Percentiles rank a stretch among this genome's conserved stretches.
These are phyloP conservation scores for Geotrichum histeridarum DNA, from an alignment of 1,139 yeast genomes.

Conservation along the genomic window DNA sequence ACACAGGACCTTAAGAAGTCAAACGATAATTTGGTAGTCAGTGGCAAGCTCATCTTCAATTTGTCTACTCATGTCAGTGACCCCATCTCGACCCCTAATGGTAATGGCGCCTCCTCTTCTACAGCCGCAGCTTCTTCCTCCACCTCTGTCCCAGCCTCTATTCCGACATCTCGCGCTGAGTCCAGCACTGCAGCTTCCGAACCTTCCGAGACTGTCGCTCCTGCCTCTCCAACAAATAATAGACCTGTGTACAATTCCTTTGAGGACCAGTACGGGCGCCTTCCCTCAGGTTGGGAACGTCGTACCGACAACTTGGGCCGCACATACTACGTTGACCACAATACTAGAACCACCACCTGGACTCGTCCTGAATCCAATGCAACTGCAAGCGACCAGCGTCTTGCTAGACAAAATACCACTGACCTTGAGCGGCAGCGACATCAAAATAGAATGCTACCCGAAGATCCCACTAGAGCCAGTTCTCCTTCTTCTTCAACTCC, in stretches of 20 bases:
- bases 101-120: not conserved
- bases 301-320: slow-evolving; percentile 96
- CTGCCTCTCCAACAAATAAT: slow-evolving; percentile 20
- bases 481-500: slow-evolving; percentile 22
- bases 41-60: slow-evolving; percentile 76
- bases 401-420: slow-evolving; percentile 50
- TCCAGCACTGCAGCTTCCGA: slow-evolving; percentile 17
- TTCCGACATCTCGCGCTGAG: slow-evolving; percentile 12
- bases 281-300: slow-evolving; percentile 99
- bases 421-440: slow-evolving; percentile 89
- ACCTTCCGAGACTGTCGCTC: slow-evolving; percentile 27
- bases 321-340: slow-evolving; percentile 96
- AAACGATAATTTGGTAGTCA: slow-evolving; percentile 83
- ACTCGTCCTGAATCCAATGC: slow-evolving; percentile 72
- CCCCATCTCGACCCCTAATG: slow-evolving; percentile 44
- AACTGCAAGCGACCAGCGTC: slow-evolving; percentile 40
- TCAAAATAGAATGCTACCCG: slow-evolving; percentile 85
- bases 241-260: slow-evolving; percentile 51
- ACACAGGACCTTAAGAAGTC: slow-evolving; percentile 89
- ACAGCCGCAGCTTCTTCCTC: slow-evolving; percentile 8
- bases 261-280: slow-evolving; percentile 92
- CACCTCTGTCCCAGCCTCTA: slow-evolving; percentile 3
- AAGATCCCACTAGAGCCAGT: slow-evolving; percentile 41
- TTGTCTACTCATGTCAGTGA: slow-evolving; percentile 51
- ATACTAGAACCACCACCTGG: slow-evolving; percentile 97